These are phyloP conservation scores for Penicillium rolfsii DNA, from an alignment of 2,329 filamentous ascomycete species.

Conservation along the genomic window DNA sequence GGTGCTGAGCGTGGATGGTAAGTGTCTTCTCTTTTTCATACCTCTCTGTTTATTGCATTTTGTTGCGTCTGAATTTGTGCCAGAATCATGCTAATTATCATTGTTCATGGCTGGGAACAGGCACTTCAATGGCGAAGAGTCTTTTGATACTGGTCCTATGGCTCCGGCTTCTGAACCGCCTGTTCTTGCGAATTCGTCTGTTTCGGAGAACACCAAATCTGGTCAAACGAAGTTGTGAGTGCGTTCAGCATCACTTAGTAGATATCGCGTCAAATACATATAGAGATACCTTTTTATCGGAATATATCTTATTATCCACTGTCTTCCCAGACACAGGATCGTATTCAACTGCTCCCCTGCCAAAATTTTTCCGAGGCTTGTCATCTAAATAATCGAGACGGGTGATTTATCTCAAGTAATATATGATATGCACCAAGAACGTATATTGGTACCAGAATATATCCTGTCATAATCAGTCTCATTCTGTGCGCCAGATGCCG, in stretches of 20 bases:
- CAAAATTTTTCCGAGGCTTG: too few species aligned
- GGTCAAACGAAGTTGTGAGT: slow-evolving; percentile 30
- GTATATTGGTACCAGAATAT: background rate
- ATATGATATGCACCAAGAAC: too few species aligned
- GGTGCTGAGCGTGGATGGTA: slow-evolving; percentile 91
- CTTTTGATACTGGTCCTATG: slow-evolving; percentile 47
- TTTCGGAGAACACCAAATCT: slow-evolving; percentile 8
- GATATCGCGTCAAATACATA: background rate
- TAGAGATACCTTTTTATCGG: background rate
- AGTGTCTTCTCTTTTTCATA: slow-evolving; percentile 36
- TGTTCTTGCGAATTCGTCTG: slow-evolving; percentile 9
- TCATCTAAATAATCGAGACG: too few species aligned
- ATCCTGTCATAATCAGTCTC: background rate
- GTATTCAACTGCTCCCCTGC: too few species aligned
- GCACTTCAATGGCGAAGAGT: slow-evolving; percentile 54
- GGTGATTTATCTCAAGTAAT: too few species aligned
- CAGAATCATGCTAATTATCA: slow-evolving; percentile 24
- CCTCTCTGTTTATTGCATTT: background rate
- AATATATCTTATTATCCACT: background rate
- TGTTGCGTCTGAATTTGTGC: too few species aligned
- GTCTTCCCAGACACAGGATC: too few species aligned
- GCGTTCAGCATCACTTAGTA: background rate
- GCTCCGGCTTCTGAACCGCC: slow-evolving; percentile 25
- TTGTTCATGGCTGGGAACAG: slow-evolving; percentile 24
- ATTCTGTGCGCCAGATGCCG: background rate